Evolutionary conservation across 192 early-diverging fungal genomes (phyloP).

Genomic region (Endogone sp.): DNA sequence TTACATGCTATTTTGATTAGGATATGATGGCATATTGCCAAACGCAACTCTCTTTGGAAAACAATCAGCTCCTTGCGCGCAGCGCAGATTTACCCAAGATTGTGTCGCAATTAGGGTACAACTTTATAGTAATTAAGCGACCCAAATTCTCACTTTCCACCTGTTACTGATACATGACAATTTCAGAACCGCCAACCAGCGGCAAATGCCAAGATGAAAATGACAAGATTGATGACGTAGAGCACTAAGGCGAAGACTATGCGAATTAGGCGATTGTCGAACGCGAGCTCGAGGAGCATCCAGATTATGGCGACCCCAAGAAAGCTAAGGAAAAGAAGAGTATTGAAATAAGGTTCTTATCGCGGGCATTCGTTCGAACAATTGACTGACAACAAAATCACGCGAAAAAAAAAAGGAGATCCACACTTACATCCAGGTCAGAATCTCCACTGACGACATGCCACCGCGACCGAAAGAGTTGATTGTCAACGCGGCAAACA

Average conservation of each 20-base stretch:
- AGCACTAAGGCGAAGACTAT: conserved; percentile 1
- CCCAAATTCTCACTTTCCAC: too few species aligned
- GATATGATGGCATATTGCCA: too few species aligned
- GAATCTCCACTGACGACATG: neutral
- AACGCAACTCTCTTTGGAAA: too few species aligned
- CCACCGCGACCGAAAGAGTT: conserved; percentile 10
- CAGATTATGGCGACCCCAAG: conserved; percentile 5
- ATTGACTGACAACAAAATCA: too few species aligned
- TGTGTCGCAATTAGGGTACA: too few species aligned
- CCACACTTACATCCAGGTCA: conserved; percentile 7
- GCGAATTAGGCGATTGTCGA: neutral
- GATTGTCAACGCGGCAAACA: conserved; percentile 6
- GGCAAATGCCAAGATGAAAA: conserved; percentile 10
- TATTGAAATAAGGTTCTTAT: too few species aligned
- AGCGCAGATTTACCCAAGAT: too few species aligned
- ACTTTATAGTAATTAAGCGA: too few species aligned
- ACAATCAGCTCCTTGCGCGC: too few species aligned
- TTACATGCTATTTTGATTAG: too few species aligned
- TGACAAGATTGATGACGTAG: neutral
- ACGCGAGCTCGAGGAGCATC: neutral
- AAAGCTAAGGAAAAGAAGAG: neutral
- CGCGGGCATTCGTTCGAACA: too few species aligned
- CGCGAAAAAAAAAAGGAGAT: neutral
- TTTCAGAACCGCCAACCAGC: conserved; percentile 4
- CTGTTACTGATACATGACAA: neutral